These are phyloP conservation scores for Agrostemma githago DNA, from an alignment of 148 eudicot species.

Conservation along the genomic window DNA sequence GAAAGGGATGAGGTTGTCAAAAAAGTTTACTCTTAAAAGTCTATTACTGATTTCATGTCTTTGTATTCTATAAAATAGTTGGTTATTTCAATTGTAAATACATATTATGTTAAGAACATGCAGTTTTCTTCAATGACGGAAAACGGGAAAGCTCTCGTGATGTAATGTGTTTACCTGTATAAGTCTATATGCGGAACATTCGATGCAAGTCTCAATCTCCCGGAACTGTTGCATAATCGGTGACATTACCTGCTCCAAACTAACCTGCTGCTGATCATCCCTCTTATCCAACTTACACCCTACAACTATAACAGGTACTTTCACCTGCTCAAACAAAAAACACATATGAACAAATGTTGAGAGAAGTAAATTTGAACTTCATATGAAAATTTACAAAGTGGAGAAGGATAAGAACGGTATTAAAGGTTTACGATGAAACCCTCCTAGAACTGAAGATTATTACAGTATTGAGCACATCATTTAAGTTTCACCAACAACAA, in stretches of 20 bases:
- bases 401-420: no score
- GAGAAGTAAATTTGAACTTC: not conserved
- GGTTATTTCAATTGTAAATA: not conserved
- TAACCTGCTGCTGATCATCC: constrained; percentile 66
- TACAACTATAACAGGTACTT: constrained; percentile 87
- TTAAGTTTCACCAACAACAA: not conserved
- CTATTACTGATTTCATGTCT: not conserved
- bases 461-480: not conserved
- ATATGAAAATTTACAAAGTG: not conserved
- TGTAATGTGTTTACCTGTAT: constrained; percentile 61
- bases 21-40: not conserved
- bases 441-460: not conserved
- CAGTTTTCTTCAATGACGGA: not conserved
- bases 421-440: not conserved
- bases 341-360: not conserved
- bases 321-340: constrained; percentile 50
- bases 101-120: not conserved
- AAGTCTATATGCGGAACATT: constrained; percentile 72
- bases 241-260: constrained; percentile 87
- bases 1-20: no score
- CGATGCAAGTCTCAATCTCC: constrained; percentile 95
- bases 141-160: no score
- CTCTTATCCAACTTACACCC: constrained; percentile 94
- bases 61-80: not conserved
- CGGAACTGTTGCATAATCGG: constrained; percentile 96